Evolutionary conservation across 805 yeast genomes (phyloP).

Genomic region (Kuraishia ogatae): DNA sequence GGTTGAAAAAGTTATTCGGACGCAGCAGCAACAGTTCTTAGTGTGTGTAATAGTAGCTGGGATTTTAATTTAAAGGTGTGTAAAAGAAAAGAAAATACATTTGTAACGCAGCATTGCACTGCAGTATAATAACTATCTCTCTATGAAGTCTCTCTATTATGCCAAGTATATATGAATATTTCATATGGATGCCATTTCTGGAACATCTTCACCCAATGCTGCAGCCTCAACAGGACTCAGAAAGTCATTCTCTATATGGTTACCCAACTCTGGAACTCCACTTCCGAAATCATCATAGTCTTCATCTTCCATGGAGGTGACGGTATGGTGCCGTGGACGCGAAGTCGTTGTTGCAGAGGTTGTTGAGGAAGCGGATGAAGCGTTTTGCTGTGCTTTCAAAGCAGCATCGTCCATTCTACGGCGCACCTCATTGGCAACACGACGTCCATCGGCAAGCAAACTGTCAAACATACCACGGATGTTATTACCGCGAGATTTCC

Average conservation of each 20-base stretch:
- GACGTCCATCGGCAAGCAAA: conserved; percentile 82
- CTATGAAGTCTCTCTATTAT: too few relatives aligned
- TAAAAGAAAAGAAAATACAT: too few relatives aligned
- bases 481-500: conserved; percentile 29
- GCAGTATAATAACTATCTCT: too few relatives aligned
- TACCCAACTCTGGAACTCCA: conserved; percentile 14
- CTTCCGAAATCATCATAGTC: conserved; percentile 21
- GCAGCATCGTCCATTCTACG: conserved; percentile 77
- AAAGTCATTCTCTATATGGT: conserved; percentile 8
- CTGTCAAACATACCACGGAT: conserved; percentile 87
- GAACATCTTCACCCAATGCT: conserved; percentile 10
- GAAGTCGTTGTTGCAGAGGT: not conserved
- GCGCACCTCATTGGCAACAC: conserved; percentile 85
- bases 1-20: conserved; percentile 25
- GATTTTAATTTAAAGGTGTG: too few relatives aligned
- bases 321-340: conserved; percentile 3
- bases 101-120: too few relatives aligned
- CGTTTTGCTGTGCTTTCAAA: conserved; percentile 6
- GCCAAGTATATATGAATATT: not conserved
- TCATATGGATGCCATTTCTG: conserved; percentile 11
- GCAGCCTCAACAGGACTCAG: conserved; percentile 4
- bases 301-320: conserved; percentile 7
- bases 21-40: conserved; percentile 6
- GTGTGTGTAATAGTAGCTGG: not conserved
- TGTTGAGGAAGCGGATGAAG: conserved; percentile 6